A percentile compares a stretch with the other conserved stretches of the same genome.
phyloP scores from a whole-genome alignment of 257 asterid species.

The Dorcoceras hygrometricum region DNA sequence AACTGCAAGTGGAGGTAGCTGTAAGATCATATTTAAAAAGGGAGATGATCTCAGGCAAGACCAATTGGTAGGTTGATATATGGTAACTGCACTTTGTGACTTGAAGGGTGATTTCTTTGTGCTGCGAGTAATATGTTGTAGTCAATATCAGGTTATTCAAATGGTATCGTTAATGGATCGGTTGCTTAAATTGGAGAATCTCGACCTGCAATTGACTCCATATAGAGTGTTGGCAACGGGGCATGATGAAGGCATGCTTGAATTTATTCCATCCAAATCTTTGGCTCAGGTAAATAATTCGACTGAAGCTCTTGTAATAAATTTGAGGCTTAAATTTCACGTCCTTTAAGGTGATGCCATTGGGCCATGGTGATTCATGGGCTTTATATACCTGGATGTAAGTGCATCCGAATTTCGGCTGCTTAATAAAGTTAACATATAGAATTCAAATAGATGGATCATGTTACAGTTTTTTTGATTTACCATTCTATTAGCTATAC shows the following conservation, averaged over 20 bases:
- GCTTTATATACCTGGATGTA: background rate
- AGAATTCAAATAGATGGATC: background rate
- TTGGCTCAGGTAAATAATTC: conserved; percentile 73
- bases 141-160: conserved; percentile 72
- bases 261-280: conserved; percentile 92
- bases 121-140: conserved; percentile 12
- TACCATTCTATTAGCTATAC: background rate
- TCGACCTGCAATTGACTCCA: conserved; percentile 91
- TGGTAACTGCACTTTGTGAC: background rate
- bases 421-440: background rate
- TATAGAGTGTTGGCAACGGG: conserved; percentile 97
- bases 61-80: conserved; percentile 65
- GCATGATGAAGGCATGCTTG: conserved; percentile 98
- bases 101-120: conserved; percentile 3
- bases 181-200: conserved; percentile 93
- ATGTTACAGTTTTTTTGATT: background rate
- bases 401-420: background rate
- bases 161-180: conserved; percentile 98
- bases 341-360: conserved; percentile 9
- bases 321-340: conserved; percentile 9
- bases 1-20: conserved; percentile 81
- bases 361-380: background rate
- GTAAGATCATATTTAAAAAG: conserved; percentile 91
- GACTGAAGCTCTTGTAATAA: background rate
- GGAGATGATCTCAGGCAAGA: conserved; percentile 99